A percentile compares a stretch with the other conserved stretches of the same genome.
phyloP scores from a whole-genome alignment of 2,329 filamentous ascomycete species.

The Aspergillus aculeatus region DNA sequence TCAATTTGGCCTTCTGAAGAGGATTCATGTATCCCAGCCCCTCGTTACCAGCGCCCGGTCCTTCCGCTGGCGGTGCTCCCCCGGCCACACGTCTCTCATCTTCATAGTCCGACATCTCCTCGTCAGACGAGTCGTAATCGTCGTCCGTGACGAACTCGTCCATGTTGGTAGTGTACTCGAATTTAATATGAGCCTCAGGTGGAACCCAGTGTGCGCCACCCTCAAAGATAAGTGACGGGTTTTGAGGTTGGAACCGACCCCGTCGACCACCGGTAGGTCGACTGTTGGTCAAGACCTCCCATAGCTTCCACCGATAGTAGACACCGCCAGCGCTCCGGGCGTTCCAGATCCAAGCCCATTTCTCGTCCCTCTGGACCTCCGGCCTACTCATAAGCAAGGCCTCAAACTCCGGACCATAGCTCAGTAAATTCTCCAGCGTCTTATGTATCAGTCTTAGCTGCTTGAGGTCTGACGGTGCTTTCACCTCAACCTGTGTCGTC shows the following conservation, averaged over 20 bases:
- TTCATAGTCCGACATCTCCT: conserved; percentile 62
- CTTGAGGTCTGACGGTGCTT: conserved; percentile 72
- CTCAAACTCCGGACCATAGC: conserved; percentile 83
- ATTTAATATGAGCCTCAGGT: conserved; percentile 70
- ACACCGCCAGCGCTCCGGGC: conserved; percentile 73
- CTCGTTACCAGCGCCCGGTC: conserved; percentile 36
- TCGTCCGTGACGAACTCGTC: conserved; percentile 79
- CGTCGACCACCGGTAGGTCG: conserved; percentile 37
- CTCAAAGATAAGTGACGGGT: conserved; percentile 65
- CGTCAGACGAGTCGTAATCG: conserved; percentile 83
- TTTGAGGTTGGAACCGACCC: conserved; percentile 48
- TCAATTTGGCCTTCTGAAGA: conserved; percentile 77
- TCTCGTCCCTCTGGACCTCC: conserved; percentile 80
- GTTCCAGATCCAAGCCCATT: conserved; percentile 94
- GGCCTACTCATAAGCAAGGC: conserved; percentile 84
- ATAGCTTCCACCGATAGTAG: conserved; percentile 91
- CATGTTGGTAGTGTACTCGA: conserved; percentile 74
- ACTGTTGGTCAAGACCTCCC: conserved; percentile 75
- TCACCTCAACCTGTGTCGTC: conserved; percentile 66
- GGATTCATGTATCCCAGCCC: conserved; percentile 73
- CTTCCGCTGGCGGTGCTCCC: conserved; percentile 43
- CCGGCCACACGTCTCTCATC: conserved; percentile 45
- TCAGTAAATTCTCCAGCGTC: conserved; percentile 75
- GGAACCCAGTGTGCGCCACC: conserved; percentile 73
- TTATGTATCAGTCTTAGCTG: conserved; percentile 83